These are phyloP conservation scores for Thalassiosira hispida DNA, from an alignment of 352 stramenopile species.

Conservation along the genomic window DNA sequence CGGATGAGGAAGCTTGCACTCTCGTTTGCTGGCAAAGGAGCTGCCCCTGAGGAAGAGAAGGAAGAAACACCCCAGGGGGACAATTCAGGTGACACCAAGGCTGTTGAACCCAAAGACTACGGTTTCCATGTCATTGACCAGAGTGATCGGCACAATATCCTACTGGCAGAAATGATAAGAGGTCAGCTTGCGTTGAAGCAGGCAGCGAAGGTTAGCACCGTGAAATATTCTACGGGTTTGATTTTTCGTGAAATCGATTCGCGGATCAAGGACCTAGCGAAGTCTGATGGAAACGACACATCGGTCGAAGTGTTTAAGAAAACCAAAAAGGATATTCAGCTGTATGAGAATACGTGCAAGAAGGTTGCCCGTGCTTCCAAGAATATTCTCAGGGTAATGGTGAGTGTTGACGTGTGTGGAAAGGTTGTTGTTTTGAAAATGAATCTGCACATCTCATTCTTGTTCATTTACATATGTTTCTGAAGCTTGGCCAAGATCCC, in stretches of 20 bases:
- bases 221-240: constrained; percentile 31
- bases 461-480: too few relatives aligned
- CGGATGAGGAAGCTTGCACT: constrained; percentile 67
- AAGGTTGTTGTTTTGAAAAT: constrained; percentile 7
- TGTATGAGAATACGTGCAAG: constrained; percentile 54
- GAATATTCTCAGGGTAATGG: constrained; percentile 80
- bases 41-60: constrained; percentile 33
- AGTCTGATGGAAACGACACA: constrained; percentile 26
- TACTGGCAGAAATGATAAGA: constrained; percentile 75
- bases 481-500: constrained; percentile 55
- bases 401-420: constrained; percentile 30
- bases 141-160: constrained; percentile 57
- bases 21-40: constrained; percentile 35
- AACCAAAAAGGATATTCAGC: constrained; percentile 64
- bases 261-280: constrained; percentile 28
- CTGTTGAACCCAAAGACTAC: constrained; percentile 20
- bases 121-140: constrained; percentile 72
- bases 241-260: constrained; percentile 48
- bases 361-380: constrained; percentile 56
- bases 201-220: constrained; percentile 21
- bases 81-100: not conserved
- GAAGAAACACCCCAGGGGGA: constrained; percentile 27
- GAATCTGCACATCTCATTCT: too few relatives aligned
- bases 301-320: constrained; percentile 46
- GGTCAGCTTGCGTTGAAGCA: constrained; percentile 44